Base-by-base conservation (phyloP, 345 rosid species). In the Carallia brachiata region DNA sequence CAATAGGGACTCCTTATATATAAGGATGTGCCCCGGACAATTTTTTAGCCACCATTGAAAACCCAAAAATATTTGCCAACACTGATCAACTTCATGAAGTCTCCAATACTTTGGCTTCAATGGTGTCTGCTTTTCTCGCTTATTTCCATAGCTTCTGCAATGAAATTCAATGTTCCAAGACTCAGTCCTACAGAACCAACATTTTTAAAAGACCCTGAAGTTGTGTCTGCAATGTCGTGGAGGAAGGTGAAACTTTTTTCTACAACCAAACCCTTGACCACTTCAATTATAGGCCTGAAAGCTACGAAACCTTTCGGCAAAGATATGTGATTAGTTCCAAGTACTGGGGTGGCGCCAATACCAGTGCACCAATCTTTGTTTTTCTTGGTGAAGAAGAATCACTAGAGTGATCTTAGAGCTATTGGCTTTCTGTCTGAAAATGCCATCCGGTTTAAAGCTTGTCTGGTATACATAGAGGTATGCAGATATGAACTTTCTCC, bases 241-340 rank as follows among this genome's bases (percentile, higher is more conserved):
- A 74, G 7, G 81, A 79, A 17, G 31, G 75, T 0, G 61, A 72
- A 61, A 77, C 83, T 1, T 79, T 69, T 55, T 78, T 72, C n/a
- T 85, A 79, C 78, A 60, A 65, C 6, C 86, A 83, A 65, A 79
- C 89, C 18, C 77, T 85, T 1, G 89, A 85, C 67, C 89, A 83
- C 73, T 85, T 85, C 75, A 82, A 72, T 63, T 85, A 76, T 37
- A 74, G 55, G 30, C 84, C 84, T 8, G 77, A 85, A 61, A 82
- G 88, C 67, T 76, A 69, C 53, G 7, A 52, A 9, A 76, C 72
- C 12, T 85, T 85, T 54, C 75, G 32, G 44, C 88, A 82, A 62
- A 70, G 75, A 54, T 82, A 82, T 40, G 36, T 82, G 1, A 65
- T 85, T 44, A 82, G 62, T 66, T 66, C 70, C 65, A 80, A 72